Conservation (phyloP, 345 rosid species). For the Citrus unshiu region DNA sequence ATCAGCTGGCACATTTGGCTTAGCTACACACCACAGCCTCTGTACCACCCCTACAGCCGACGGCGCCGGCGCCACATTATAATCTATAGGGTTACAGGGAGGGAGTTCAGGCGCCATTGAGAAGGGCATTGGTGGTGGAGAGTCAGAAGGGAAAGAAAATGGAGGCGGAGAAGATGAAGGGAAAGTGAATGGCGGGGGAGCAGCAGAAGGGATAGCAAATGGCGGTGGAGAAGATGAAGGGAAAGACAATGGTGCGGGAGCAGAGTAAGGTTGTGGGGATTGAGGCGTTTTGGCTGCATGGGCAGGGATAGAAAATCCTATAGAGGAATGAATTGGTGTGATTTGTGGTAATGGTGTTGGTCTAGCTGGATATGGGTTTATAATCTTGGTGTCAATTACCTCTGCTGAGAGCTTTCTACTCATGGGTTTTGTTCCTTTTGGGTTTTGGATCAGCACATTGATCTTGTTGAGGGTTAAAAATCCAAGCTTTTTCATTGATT, state of each 20-base stretch:
- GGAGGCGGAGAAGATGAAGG: background rate
- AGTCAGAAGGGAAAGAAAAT: slow-evolving; percentile 5
- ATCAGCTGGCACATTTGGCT: slow-evolving; percentile 64
- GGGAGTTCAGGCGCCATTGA: slow-evolving; percentile 44
- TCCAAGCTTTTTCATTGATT: slow-evolving; percentile 36
- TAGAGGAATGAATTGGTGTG: slow-evolving; percentile 40
- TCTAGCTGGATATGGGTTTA: slow-evolving; percentile 38
- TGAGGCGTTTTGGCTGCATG: slow-evolving; percentile 41
- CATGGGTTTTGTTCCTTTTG: slow-evolving; percentile 9
- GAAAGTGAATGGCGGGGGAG: slow-evolving; percentile 2
- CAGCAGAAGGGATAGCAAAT: slow-evolving; percentile 10
- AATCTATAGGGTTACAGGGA: slow-evolving; percentile 35
- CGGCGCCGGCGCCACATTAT: slow-evolving; percentile 29
- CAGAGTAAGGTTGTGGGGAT: slow-evolving; percentile 13
- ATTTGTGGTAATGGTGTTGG: slow-evolving; percentile 52
- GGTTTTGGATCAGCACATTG: slow-evolving; percentile 38
- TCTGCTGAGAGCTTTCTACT: slow-evolving; percentile 48
- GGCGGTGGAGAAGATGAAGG: slow-evolving; percentile 22
- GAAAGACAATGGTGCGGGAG: background rate
- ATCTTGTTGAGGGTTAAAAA: slow-evolving; percentile 38
- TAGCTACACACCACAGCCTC: slow-evolving; percentile 70
- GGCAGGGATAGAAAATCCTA: slow-evolving; percentile 53
- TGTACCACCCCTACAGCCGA: slow-evolving; percentile 24
- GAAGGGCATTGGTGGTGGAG: slow-evolving; percentile 24
- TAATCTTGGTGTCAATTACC: slow-evolving; percentile 24